Percentiles rank a stretch among this genome's conserved stretches.
phyloP scores from a whole-genome alignment of 257 asterid species.

The Leonotis leonurus region DNA sequence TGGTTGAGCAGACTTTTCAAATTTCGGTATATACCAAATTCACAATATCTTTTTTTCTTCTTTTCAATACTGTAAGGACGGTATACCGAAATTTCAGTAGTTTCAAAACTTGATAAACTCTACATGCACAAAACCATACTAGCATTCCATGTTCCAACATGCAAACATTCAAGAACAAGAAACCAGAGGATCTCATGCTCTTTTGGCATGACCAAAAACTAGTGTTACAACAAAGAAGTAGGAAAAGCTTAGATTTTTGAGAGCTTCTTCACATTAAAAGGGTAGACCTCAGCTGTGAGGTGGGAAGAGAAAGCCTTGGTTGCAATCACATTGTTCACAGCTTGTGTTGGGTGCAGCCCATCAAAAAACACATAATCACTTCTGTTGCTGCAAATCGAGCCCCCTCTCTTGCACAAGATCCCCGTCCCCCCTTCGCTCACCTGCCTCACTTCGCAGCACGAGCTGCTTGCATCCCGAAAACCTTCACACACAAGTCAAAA shows the following conservation, averaged over 20 bases:
- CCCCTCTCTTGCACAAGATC: constrained; percentile 54
- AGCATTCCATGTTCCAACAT: too few species aligned
- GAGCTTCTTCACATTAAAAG: constrained; percentile 47
- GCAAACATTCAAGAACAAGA: background rate
- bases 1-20: too few species aligned
- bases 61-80: too few species aligned
- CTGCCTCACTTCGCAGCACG: constrained; percentile 51
- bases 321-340: constrained; percentile 49
- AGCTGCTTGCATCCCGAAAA: constrained; percentile 24
- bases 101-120: too few species aligned
- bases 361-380: constrained; percentile 46
- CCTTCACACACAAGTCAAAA: constrained; percentile 21
- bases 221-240: background rate
- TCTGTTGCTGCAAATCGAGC: constrained; percentile 39
- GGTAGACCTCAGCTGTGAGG: constrained; percentile 38
- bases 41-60: too few species aligned
- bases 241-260: constrained; percentile 12
- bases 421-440: constrained; percentile 41
- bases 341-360: constrained; percentile 72
- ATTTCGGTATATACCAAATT: too few species aligned
- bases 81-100: too few species aligned
- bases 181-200: background rate
- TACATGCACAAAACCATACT: too few species aligned
- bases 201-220: background rate
- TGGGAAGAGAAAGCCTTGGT: constrained; percentile 46